phyloP scores from a whole-genome alignment of 768 basidiomycete species.

The Lactifluus rugatus region DNA sequence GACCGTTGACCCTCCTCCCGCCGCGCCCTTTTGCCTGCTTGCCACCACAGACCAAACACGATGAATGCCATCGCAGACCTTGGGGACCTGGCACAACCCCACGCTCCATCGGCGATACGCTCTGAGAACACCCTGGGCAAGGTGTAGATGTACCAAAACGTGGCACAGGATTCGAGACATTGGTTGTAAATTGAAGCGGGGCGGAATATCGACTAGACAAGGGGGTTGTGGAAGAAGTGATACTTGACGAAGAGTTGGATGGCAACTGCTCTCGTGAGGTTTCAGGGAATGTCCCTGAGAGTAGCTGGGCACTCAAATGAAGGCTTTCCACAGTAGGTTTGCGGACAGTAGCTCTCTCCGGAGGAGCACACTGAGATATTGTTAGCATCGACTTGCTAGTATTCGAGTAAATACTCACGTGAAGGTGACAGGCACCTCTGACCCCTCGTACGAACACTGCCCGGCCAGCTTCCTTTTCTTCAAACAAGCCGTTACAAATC shows the following conservation, averaged over 20 bases:
- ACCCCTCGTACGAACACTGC: constrained; percentile 62
- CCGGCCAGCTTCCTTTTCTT: constrained; percentile 49
- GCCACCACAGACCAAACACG: constrained; percentile 75
- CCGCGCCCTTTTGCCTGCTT: constrained; percentile 38
- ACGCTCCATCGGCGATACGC: constrained; percentile 74
- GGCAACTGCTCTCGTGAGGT: constrained; percentile 13
- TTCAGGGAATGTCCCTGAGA: constrained; percentile 2
- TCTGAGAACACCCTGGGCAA: constrained; percentile 67
- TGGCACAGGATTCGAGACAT: constrained; percentile 30
- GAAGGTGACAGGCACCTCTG: constrained; percentile 58
- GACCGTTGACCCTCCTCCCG: constrained; percentile 41
- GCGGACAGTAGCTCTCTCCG: constrained; percentile 34
- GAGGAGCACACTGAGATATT: constrained; percentile 35
- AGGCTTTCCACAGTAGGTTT: background rate
- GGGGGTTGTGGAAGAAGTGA: constrained; percentile 20
- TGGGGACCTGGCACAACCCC: constrained; percentile 82
- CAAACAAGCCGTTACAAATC: constrained; percentile 55
- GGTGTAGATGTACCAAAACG: constrained; percentile 50
- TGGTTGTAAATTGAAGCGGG: constrained; percentile 31
- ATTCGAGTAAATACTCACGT: constrained; percentile 31
- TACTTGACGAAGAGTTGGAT: constrained; percentile 20
- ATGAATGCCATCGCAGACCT: constrained; percentile 69
- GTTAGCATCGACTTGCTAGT: background rate
- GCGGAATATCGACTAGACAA: constrained; percentile 35
- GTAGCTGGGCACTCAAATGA: constrained; percentile 8